A percentile compares a stretch with the other conserved stretches of the same genome.
These are phyloP conservation scores for Stevia rebaudiana DNA, from an alignment of 140 eudicot genomes.

Conservation along the genomic window DNA sequence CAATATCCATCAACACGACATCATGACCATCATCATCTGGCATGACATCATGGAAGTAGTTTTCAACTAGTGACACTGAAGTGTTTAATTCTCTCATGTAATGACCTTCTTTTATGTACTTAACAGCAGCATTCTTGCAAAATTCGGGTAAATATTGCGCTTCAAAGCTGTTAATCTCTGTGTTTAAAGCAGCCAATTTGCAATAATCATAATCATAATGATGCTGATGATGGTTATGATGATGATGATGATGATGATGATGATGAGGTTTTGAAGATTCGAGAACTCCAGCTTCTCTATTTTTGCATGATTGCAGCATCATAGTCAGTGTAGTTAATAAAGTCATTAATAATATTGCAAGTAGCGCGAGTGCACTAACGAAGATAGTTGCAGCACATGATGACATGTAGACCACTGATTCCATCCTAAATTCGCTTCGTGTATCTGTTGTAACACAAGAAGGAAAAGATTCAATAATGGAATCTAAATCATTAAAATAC, in stretches of 20 bases:
- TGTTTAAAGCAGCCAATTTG: conserved; percentile 41
- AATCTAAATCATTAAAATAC: background rate
- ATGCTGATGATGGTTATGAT: conserved; percentile 19
- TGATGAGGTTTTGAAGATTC: conserved; percentile 35
- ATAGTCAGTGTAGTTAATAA: conserved; percentile 46
- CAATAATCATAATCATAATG: conserved; percentile 36
- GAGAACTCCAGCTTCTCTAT: conserved; percentile 43
- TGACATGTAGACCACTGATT: conserved; percentile 60
- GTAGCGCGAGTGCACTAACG: conserved; percentile 40
- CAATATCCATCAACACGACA: conserved; percentile 56
- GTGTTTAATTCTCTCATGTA: conserved; percentile 50
- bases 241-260: conserved; percentile 22
- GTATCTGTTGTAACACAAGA: conserved; percentile 34
- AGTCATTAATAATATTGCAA: conserved; percentile 50
- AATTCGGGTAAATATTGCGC: conserved; percentile 35
- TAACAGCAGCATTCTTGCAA: conserved; percentile 40
- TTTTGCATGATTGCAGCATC: conserved; percentile 60
- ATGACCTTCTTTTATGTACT: conserved; percentile 55
- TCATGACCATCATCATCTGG: conserved; percentile 38
- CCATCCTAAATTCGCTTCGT: conserved; percentile 46
- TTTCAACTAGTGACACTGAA: conserved; percentile 36
- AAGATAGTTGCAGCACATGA: conserved; percentile 65
- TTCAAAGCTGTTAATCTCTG: conserved; percentile 44
- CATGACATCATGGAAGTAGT: conserved; percentile 33
- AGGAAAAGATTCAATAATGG: conserved; percentile 9